phyloP scores from a whole-genome alignment of 179 eudicot genomes.

The Silene coronaria region DNA sequence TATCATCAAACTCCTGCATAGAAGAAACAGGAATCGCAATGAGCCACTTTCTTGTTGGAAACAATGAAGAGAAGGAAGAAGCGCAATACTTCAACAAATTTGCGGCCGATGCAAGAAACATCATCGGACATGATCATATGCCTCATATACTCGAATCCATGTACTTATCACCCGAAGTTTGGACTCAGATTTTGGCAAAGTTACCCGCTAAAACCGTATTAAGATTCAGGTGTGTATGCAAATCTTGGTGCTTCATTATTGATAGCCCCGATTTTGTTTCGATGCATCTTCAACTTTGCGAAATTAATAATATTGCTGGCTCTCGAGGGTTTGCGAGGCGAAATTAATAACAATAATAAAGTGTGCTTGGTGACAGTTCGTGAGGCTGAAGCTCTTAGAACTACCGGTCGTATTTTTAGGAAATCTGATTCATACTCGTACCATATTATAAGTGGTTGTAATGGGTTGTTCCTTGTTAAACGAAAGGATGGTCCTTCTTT shows the following conservation, averaged over 20 bases:
- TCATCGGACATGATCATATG: too few species aligned
- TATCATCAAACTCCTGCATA: too few species aligned
- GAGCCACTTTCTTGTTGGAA: too few species aligned
- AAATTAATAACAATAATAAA: too few species aligned
- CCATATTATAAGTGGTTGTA: background rate
- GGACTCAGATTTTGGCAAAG: background rate
- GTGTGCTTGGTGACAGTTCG: background rate
- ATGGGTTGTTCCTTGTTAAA: background rate
- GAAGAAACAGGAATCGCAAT: too few species aligned
- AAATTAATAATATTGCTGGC: background rate
- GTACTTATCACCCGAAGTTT: background rate
- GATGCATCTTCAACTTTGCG: background rate
- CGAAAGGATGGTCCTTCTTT: background rate
- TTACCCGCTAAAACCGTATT: background rate
- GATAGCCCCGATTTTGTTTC: background rate
- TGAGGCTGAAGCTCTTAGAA: background rate
- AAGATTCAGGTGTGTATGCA: conserved; percentile 7
- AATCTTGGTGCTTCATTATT: background rate
- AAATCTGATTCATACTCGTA: background rate
- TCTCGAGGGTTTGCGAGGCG: background rate
- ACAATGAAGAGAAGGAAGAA: too few species aligned
- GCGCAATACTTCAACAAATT: too few species aligned
- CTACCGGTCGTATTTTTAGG: background rate
- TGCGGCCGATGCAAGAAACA: too few species aligned
- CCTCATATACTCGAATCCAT: too few species aligned